Base-by-base conservation (phyloP, 768 basidiomycete species). In the Gymnopilus junonius region DNA sequence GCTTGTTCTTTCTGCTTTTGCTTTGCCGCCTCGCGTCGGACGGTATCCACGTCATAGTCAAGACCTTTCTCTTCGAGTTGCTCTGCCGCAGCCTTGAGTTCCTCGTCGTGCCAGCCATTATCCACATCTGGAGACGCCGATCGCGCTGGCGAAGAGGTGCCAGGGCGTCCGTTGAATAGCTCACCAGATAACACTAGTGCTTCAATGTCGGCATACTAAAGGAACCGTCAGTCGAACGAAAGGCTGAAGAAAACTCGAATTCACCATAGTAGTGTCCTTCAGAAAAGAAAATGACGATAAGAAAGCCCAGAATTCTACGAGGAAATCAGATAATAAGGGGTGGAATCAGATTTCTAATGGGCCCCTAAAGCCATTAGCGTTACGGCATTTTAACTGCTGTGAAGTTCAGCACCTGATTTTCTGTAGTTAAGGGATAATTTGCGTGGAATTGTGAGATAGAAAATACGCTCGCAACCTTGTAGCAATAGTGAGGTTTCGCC, bases 121-220 rank as follows among this genome's bases (percentile, higher is more conserved):
- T 73, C 74, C n/a, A 55, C 75, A 55, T 85, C 83, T 3, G 86
- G 84, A 11, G 90, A 88, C 14, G 83, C 82, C n/a, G 89, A 80
- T 64, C 90, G 84, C 12, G 77, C 74, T 2, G 92, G 91, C 3
- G 92, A 92, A 3, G 83, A 82, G 1, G 89, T 84, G 8, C 85
- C 81, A 1, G 78, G 75, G 15, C 74, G 61, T 4, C 82, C 80
- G 42, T 83, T 83, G 76, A 93, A 93, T 39, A 94, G 82, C 66
- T 87, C 86, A 40, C 93, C 93, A 14, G 93, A 93, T 42, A 92
- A 86, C 46, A 92, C 86, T 31, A 91, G 81, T 55, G 87, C 84
- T 71, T 93, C 91, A 55, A 93, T 83, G 70, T 89, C 82, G 34
- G 73, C 78, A 65, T 72, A 67, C 72, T 77, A 46, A 6, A 42